These are phyloP conservation scores for Candida tibetensis DNA, from an alignment of 805 yeast genomes.

Conservation along the genomic window DNA sequence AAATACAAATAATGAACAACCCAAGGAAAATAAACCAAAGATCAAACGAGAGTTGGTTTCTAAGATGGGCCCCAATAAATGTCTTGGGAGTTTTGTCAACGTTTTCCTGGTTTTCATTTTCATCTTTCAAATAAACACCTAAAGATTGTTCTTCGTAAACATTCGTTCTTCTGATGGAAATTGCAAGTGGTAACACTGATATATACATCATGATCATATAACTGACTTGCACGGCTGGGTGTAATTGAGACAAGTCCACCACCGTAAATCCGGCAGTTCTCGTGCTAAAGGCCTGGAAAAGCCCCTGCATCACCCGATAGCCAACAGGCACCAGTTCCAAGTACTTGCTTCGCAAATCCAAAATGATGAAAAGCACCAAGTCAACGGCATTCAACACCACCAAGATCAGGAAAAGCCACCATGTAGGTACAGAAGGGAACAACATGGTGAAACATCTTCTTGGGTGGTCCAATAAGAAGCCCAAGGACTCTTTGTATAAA, in stretches of 20 bases:
- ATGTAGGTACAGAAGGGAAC: conserved; percentile 90
- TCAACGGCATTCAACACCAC: conserved; percentile 73
- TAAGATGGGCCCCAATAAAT: conserved; percentile 81
- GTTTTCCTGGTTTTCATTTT: conserved; percentile 24
- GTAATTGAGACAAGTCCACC: conserved; percentile 64
- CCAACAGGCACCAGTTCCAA: conserved; percentile 61
- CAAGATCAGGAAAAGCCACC: conserved; percentile 85
- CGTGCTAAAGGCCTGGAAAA: conserved; percentile 87
- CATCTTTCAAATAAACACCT: conserved; percentile 69
- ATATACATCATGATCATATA: conserved; percentile 98
- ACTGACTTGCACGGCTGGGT: conserved; percentile 90
- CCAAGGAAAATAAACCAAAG: conserved; percentile 91
- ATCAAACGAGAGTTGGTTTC: conserved; percentile 90
- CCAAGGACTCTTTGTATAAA: conserved; percentile 67
- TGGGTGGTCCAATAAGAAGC: conserved; percentile 90
- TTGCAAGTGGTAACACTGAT: conserved; percentile 93
- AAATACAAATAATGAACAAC: conserved; percentile 78
- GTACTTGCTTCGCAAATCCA: conserved; percentile 57
- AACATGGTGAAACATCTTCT: conserved; percentile 92
- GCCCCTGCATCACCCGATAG: conserved; percentile 71
- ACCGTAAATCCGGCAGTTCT: conserved; percentile 92
- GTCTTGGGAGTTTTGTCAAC: conserved; percentile 47
- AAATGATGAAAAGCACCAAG: conserved; percentile 70
- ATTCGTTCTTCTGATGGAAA: conserved; percentile 92
- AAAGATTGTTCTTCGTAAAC: conserved; percentile 96